Evolutionary conservation across 306 rosid species (phyloP), one percentile per base, ranked within the genome.

Genomic region (Glycine soja): DNA sequence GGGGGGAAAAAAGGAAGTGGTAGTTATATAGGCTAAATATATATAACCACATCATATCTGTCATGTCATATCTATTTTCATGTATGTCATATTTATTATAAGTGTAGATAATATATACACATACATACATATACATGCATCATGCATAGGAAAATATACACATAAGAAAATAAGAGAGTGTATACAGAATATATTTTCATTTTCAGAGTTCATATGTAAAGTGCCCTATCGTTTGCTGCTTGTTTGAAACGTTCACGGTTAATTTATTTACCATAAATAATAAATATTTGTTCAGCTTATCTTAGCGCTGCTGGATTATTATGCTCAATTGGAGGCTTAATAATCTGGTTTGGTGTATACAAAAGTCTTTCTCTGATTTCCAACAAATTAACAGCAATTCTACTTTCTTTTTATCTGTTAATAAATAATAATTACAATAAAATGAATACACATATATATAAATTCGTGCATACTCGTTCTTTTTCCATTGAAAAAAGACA

Each of bases 131-230:
- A 63, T 63, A 62, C 70, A 53, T 68, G 38, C 75, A 68, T 43
- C 75, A 68, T 43, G 56, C 68, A 19, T 50, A 51, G 47, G 12
- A 9, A 24, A 19, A 24, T 9, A 59, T 19, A 34, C 10, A 57
- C 10, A 57, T 16, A 18, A 36, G 68, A 80, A 80, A 46, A 63
- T 72, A 52, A 19, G 36, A 18, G 69, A 47, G n/a, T 81, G 75
- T 51, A 63, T 81, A 40, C 56, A 10, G 40, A 38, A 72, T 57
- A 57, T 80, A 61, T 45, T 79, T 30, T 43, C 14, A 61, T 45
- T 79, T 30, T 43, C 14, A 10, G 47, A 12, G 30, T 56, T 38
- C 53, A 9, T 62, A 48, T 50, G 50, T 42, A 67, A 66, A 36
- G 34, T 57, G 32, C 76, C 19, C 46, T 57, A 45, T 11, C 30